Percentiles rank a stretch among this genome's conserved stretches.
Conservation (phyloP, 164 flowering plant species). For the Sedum album region DNA sequence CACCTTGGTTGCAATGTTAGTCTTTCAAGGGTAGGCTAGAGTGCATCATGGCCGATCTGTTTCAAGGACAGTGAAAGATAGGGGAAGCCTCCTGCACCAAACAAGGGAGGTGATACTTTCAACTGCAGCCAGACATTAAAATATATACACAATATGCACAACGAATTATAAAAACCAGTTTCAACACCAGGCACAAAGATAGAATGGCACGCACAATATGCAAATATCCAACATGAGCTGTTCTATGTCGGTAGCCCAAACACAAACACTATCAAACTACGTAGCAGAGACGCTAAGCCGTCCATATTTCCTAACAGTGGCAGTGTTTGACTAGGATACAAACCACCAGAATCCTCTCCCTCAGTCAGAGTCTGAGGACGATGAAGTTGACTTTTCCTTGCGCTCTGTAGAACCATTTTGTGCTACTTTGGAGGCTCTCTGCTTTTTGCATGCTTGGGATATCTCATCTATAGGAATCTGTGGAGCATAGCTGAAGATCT, state of each 20-base stretch:
- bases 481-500: constrained; percentile 38
- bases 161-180: not conserved
- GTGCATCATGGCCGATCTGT: too few relatives aligned
- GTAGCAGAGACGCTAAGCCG: not conserved
- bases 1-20: too few relatives aligned
- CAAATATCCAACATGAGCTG: not conserved
- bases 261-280: not conserved
- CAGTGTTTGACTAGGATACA: not conserved
- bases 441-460: constrained; percentile 32
- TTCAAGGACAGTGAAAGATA: too few relatives aligned
- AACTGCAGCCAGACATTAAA: too few relatives aligned
- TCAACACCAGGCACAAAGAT: not conserved
- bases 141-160: not conserved
- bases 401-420: constrained; percentile 3
- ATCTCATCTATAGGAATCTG: constrained; percentile 50
- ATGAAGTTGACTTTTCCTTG: constrained; percentile 2
- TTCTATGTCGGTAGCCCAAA: not conserved
- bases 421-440: constrained; percentile 17
- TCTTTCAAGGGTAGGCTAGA: too few relatives aligned
- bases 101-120: too few relatives aligned
- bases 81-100: too few relatives aligned
- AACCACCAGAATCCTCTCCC: not conserved
- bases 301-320: not conserved
- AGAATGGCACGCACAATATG: not conserved
- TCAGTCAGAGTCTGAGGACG: constrained; percentile 21